These are phyloP conservation scores for Plasmodium sp. DNA, from an alignment of 169 alveolate genomes.

Conservation along the genomic window DNA sequence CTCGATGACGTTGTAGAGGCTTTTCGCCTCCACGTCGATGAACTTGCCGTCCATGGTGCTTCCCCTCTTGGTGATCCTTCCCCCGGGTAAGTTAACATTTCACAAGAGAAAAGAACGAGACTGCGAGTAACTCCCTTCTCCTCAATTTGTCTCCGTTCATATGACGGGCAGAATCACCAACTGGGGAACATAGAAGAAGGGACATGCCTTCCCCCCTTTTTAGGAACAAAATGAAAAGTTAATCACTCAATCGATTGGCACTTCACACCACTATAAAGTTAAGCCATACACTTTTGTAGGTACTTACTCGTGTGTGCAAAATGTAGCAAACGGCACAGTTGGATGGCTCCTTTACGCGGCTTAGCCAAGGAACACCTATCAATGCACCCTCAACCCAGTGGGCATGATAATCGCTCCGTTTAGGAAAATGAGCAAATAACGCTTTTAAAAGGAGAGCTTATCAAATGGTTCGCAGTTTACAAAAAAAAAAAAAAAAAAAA, in stretches of 20 bases:
- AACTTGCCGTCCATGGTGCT: slow-evolving; percentile 11
- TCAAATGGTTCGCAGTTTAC: neutral
- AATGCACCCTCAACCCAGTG: neutral
- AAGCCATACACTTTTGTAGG: neutral
- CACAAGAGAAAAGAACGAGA: neutral
- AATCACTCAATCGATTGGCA: neutral
- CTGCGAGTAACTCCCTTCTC: neutral
- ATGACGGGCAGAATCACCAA: neutral
- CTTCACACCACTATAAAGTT: neutral
- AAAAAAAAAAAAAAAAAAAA: neutral
- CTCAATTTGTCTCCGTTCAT: neutral
- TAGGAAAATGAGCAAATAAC: neutral
- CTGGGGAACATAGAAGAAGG: neutral
- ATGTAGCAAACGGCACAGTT: neutral
- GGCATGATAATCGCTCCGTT: neutral
- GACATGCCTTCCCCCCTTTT: neutral
- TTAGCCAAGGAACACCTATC: neutral
- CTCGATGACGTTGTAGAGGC: slow-evolving; percentile 40
- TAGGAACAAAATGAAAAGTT: neutral
- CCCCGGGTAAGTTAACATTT: neutral
- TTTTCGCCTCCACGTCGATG: slow-evolving; percentile 44
- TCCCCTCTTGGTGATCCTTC: neutral
- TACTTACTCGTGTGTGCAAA: neutral
- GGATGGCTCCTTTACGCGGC: neutral
- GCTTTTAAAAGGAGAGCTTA: neutral